phyloP scores from a whole-genome alignment of 1,284 basidiomycete species.

The Taiwanofungus camphoratus region DNA sequence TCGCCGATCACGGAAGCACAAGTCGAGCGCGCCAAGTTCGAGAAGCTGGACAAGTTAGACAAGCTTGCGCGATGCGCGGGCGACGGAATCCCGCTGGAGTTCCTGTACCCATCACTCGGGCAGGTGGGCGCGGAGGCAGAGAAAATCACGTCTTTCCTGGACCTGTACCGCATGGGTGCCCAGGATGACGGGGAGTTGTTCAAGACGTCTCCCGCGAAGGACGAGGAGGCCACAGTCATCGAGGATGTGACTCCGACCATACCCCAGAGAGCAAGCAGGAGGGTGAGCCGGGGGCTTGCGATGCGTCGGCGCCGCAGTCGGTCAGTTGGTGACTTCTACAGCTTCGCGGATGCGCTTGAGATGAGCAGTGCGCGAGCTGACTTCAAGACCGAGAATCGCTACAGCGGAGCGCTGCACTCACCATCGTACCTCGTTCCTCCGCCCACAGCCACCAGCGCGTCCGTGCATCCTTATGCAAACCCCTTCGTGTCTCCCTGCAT shows the following conservation, averaged over 20 bases:
- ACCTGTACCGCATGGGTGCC: constrained; percentile 23
- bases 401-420: neutral
- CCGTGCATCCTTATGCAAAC: neutral
- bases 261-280: constrained; percentile 5
- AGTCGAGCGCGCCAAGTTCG: constrained; percentile 9
- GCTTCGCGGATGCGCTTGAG: constrained; percentile 8
- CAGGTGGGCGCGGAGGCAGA: constrained; percentile 17
- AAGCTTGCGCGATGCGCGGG: constrained; percentile 22
- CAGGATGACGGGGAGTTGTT: constrained; percentile 10
- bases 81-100: constrained; percentile 18
- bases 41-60: constrained; percentile 20
- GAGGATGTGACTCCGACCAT: constrained; percentile 6
- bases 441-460: neutral
- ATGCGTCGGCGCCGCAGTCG: constrained; percentile 18
- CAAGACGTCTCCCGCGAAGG: constrained; percentile 9
- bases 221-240: constrained; percentile 2
- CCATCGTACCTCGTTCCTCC: neutral
- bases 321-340: constrained; percentile 19
- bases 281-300: constrained; percentile 1
- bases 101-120: constrained; percentile 20
- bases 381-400: neutral
- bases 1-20: constrained; percentile 16
- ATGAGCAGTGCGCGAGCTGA: constrained; percentile 2
- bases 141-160: constrained; percentile 23
- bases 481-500: constrained; percentile 3